Base-by-base conservation (phyloP, 441 rosid species). In the Croton setiger region DNA sequence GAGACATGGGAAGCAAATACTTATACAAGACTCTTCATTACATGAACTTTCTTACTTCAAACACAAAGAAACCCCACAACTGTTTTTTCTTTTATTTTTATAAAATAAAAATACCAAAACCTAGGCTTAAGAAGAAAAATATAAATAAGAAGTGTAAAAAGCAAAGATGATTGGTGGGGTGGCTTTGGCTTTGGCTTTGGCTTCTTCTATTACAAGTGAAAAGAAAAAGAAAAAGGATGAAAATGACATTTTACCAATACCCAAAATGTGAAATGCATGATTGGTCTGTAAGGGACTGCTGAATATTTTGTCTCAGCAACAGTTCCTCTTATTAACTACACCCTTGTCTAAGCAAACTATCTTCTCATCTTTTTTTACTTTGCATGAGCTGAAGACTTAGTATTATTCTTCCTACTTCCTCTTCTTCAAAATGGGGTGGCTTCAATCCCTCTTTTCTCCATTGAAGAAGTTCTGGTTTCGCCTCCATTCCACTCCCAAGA, bases 381-480 rank as follows among this genome's bases (percentile, higher is more conserved):
- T 74, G 74, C 65, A 78, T 73, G 80, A 81, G 55, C 55, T 51
- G 51, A 47, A 47, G 7, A 51, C 79, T 71, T 74, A 53, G n/a
- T n/a, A n/a, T n/a, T n/a, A n/a, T n/a, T n/a, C n/a, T 72, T 36
- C 73, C 77, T 64, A 36, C 71, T 81, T 68, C 66, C 74, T n/a
- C 18, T 47, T 7, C 70, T 76, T n/a, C n/a, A n/a, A 75, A 78
- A 92, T 92, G 97, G 89, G 88, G 54, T 88, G 93, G 98, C 83
- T 90, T 37, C 87, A 82, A 73, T 88, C 95, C 78, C 86, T 90
- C 82, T 66, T 90, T 86, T 86, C 92, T 74, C 95, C 92, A 20
- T 70, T 92, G 86, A 92, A 85, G 92, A 92, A 92, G 85, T 82
- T 92, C n/a, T 90, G 93, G 97, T 69, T 90, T 69, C 87, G 93